Evolutionary conservation across 108 stramenopile genomes (phyloP).

Genomic region (Craspedostauros australis): DNA sequence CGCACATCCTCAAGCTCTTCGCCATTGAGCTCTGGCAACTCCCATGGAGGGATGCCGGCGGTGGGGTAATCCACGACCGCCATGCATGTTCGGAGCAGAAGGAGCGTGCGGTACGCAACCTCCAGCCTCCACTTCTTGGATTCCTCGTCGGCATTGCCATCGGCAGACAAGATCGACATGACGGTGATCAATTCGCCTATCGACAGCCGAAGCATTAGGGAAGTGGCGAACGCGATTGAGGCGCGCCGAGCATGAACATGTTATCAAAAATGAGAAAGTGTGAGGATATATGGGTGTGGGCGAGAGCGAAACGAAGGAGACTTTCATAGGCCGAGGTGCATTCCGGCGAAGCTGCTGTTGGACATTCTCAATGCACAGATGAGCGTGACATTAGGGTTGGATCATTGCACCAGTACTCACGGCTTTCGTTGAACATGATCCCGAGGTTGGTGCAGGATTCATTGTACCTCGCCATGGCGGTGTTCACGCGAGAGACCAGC

Average conservation of each 20-base stretch:
- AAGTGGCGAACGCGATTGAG: too few relatives aligned
- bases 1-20: too few relatives aligned
- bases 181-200: slow-evolving; percentile 24
- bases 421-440: neutral
- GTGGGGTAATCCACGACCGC: slow-evolving; percentile 25
- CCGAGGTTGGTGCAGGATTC: slow-evolving; percentile 8
- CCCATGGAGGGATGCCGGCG: slow-evolving; percentile 15
- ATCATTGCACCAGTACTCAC: too few relatives aligned
- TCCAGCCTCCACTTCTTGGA: slow-evolving; percentile 46
- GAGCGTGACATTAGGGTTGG: too few relatives aligned
- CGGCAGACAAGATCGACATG: too few relatives aligned
- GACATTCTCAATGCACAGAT: too few relatives aligned
- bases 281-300: too few relatives aligned
- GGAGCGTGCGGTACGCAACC: slow-evolving; percentile 26
- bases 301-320: neutral
- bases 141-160: neutral
- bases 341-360: too few relatives aligned
- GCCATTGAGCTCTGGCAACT: slow-evolving; percentile 30
- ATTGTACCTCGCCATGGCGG: slow-evolving; percentile 22
- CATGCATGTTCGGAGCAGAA: slow-evolving; percentile 25
- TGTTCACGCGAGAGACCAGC: slow-evolving; percentile 22
- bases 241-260: too few relatives aligned
- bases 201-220: too few relatives aligned
- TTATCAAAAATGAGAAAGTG: too few relatives aligned
- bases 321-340: too few relatives aligned